Percentiles rank a stretch among this genome's conserved stretches.
phyloP scores from a whole-genome alignment of 352 stramenopile genomes.

The Globisporangium sylvaticum region DNA sequence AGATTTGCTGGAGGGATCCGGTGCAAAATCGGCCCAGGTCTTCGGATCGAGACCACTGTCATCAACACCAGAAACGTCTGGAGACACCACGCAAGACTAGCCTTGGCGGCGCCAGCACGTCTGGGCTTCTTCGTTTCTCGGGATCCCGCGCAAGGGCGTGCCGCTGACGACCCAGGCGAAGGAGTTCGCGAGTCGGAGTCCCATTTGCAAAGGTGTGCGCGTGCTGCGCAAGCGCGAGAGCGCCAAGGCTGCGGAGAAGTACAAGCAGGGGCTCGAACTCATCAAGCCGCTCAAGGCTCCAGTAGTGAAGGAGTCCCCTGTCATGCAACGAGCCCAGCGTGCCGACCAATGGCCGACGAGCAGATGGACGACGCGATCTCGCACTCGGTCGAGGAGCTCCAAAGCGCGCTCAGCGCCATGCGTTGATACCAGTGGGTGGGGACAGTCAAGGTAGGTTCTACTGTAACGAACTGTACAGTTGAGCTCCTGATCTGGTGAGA shows the following conservation, averaged over 20 bases:
- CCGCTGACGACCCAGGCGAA: constrained; percentile 41
- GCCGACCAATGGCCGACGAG: neutral
- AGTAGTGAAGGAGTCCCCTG: neutral
- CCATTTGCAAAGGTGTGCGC: constrained; percentile 48
- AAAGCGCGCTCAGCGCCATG: constrained; percentile 1
- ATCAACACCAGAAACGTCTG: neutral
- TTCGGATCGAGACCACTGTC: neutral
- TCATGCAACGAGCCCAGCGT: neutral
- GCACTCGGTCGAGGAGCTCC: constrained; percentile 20
- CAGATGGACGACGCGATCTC: constrained; percentile 22
- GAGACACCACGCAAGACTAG: neutral
- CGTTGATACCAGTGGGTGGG: neutral
- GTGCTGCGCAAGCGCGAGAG: constrained; percentile 36
- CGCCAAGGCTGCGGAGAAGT: constrained; percentile 40
- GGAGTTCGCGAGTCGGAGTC: constrained; percentile 29
- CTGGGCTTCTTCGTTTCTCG: constrained; percentile 21
- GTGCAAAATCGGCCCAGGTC: constrained; percentile 18
- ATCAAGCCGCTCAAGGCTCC: constrained; percentile 6
- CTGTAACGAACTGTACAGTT: neutral
- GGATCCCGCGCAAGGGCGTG: constrained; percentile 41
- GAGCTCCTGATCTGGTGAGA: neutral
- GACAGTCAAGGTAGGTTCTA: neutral
- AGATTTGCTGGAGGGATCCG: constrained; percentile 38
- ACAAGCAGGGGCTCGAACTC: constrained; percentile 29
- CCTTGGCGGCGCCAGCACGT: neutral